Conservation (phyloP, 108 stramenopile genomes). For the Conticribra weissflogii region DNA sequence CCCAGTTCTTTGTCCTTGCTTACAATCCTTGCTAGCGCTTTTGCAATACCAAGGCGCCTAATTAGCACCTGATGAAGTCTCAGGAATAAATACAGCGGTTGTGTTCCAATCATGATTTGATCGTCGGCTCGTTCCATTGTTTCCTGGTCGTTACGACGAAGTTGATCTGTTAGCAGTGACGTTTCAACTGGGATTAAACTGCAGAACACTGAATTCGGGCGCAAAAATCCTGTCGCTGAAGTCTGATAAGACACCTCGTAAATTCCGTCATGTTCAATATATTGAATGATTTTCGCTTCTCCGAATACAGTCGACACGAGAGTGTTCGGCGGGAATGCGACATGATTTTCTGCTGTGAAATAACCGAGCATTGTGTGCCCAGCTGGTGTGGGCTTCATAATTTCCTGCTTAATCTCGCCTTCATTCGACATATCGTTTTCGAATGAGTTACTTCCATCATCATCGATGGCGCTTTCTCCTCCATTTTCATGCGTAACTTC, state of each 20-base stretch:
- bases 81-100: conserved; percentile 88
- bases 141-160: conserved; percentile 63
- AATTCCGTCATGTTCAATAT: conserved; percentile 46
- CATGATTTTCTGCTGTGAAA: conserved; percentile 50
- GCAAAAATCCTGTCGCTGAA: conserved; percentile 61
- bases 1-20: conserved; percentile 59
- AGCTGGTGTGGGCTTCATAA: conserved; percentile 7
- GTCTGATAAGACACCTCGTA: conserved; percentile 63
- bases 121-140: conserved; percentile 64
- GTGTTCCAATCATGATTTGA: conserved; percentile 82
- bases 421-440: conserved; percentile 26
- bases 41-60: conserved; percentile 77
- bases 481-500: conserved; percentile 36
- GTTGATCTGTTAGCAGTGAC: conserved; percentile 70
- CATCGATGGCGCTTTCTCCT: conserved; percentile 55
- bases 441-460: conserved; percentile 51
- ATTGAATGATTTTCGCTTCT: conserved; percentile 64
- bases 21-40: conserved; percentile 64
- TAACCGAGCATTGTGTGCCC: conserved; percentile 18
- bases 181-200: conserved; percentile 70
- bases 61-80: conserved; percentile 84
- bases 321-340: conserved; percentile 76
- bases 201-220: conserved; percentile 71
- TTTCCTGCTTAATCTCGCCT: conserved; percentile 22
- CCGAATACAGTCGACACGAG: conserved; percentile 77